Evolutionary conservation across 495 filamentous ascomycete genomes (phyloP), one percentile per base, ranked within the genome.

Genomic region (Elasticomyces elasticus): DNA sequence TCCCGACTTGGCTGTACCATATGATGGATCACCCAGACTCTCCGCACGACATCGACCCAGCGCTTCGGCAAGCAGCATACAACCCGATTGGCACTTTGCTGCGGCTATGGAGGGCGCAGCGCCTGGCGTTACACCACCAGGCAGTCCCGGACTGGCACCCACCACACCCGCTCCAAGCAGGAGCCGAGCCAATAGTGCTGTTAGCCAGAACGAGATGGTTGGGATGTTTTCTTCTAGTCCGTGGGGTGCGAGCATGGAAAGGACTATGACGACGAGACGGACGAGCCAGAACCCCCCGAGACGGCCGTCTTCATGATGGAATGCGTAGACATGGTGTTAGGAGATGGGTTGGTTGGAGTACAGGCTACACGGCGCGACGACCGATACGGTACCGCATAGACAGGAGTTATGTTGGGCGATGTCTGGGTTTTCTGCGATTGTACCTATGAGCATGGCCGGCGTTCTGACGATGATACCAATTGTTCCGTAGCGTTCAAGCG

Each of bases 171-270:
- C 20, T 4, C 64, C 54, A 7, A 9, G n/a, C 17, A 66, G 75
- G 46, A 76, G 76, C 61, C 62, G 80, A 52, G 72, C 75, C 1
- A 76, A 81, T 55, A 91, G 85, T 64, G 72, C 77, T 25, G 85
- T 91, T 52, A 87, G 82, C 56, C 81, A 84, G 45, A 78, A 82
- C 43, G 84, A 90, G 64, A 84, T 92, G 55, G 79, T 89, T 70
- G 78, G 86, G 51, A 82, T 88, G 62, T 73, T 96, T 25, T 85
- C 87, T 59, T 83, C 87, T 58, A 92, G 88, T 35, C 86, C 83
- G 19, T 96, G 90, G 90, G 86, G 89, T 48, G 84, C 89, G 69
- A 94, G 88, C 73, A 87, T 96, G 46, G 76, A 89, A 55, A 78
- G 88, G 51, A 94, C 89, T 69, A 87, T 92, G 57, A 94, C 87